Conservation (phyloP, 345 rosid species). For the Iberis pinnata region DNA sequence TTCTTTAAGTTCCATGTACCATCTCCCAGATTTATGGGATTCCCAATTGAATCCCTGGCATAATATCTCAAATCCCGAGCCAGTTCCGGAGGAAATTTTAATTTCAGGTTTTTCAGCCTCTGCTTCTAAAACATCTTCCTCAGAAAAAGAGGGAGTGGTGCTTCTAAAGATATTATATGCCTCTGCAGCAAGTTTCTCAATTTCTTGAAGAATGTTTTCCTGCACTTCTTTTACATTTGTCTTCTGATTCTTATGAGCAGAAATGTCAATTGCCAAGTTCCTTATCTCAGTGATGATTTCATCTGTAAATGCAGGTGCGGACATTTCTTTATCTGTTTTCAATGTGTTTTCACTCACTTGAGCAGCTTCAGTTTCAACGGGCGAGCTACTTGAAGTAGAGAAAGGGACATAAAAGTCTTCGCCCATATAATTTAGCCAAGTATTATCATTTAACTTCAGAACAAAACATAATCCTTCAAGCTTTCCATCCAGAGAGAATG, state of each 20-base stretch:
- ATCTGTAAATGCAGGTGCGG: conserved; percentile 40
- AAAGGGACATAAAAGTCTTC: conserved; percentile 77
- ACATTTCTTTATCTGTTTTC: conserved; percentile 40
- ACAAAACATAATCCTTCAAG: conserved; percentile 72
- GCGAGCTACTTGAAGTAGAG: conserved; percentile 37
- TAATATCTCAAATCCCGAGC: conserved; percentile 76
- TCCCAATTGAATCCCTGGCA: conserved; percentile 99
- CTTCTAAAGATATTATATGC: conserved; percentile 91
- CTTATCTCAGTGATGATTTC: conserved; percentile 76
- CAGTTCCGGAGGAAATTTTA: conserved; percentile 65
- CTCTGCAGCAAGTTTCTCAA: conserved; percentile 96
- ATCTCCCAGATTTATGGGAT: conserved; percentile 80
- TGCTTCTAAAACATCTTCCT: conserved; percentile 40
- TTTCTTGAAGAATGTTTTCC: conserved; percentile 81
- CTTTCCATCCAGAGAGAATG: conserved; percentile 58
- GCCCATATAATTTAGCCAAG: conserved; percentile 64
- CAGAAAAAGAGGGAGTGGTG: conserved; percentile 52
- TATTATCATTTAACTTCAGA: conserved; percentile 57
- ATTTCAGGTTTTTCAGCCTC: conserved; percentile 38
- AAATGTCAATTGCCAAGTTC: conserved; percentile 61
- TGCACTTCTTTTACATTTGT: conserved; percentile 65
- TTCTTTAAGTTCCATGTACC: conserved; percentile 74
- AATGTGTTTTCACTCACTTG: conserved; percentile 27
- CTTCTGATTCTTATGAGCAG: conserved; percentile 46
- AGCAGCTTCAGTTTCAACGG: conserved; percentile 32